Evolutionary conservation across 2,329 filamentous ascomycete species (phyloP).

Genomic region (Stylonectria norvegica): DNA sequence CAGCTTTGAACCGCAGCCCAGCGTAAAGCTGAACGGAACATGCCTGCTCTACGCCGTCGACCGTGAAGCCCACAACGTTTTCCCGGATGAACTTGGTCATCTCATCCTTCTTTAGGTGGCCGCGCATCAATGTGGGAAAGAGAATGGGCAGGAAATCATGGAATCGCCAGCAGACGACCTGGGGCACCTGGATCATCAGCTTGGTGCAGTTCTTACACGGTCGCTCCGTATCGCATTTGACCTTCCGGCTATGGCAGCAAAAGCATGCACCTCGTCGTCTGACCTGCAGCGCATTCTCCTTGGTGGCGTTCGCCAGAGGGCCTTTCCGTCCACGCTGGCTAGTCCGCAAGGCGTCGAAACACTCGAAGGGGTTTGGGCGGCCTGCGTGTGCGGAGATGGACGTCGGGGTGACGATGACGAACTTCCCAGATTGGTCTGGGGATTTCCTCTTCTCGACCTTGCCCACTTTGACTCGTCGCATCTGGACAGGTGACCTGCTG

Average conservation of each 20-base stretch:
- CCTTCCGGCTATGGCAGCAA: slow-evolving; percentile 58
- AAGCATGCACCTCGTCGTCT: slow-evolving; percentile 55
- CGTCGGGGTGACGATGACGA: slow-evolving; percentile 54
- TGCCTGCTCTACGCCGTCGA: slow-evolving; percentile 39
- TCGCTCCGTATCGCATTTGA: slow-evolving; percentile 54
- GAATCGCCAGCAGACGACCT: slow-evolving; percentile 59
- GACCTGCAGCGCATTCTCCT: slow-evolving; percentile 53
- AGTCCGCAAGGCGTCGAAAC: slow-evolving; percentile 50
- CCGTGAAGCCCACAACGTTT: slow-evolving; percentile 45
- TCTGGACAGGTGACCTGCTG: slow-evolving; percentile 31
- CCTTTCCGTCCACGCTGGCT: slow-evolving; percentile 56
- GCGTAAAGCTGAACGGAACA: slow-evolving; percentile 49
- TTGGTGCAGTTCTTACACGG: slow-evolving; percentile 57
- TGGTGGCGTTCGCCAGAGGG: slow-evolving; percentile 51
- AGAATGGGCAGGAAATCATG: slow-evolving; percentile 51
- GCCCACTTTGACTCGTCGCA: slow-evolving; percentile 42
- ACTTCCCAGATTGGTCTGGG: slow-evolving; percentile 41
- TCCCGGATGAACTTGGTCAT: slow-evolving; percentile 47
- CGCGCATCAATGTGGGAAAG: slow-evolving; percentile 51
- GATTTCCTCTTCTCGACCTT: slow-evolving; percentile 47
- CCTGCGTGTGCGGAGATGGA: slow-evolving; percentile 51
- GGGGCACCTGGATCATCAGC: slow-evolving; percentile 47
- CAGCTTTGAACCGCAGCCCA: slow-evolving; percentile 42
- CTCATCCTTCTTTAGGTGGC: slow-evolving; percentile 49
- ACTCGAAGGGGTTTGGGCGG: slow-evolving; percentile 51